Evolutionary conservation across 352 stramenopile species (phyloP).

Genomic region (Thraustotheca clavata): DNA sequence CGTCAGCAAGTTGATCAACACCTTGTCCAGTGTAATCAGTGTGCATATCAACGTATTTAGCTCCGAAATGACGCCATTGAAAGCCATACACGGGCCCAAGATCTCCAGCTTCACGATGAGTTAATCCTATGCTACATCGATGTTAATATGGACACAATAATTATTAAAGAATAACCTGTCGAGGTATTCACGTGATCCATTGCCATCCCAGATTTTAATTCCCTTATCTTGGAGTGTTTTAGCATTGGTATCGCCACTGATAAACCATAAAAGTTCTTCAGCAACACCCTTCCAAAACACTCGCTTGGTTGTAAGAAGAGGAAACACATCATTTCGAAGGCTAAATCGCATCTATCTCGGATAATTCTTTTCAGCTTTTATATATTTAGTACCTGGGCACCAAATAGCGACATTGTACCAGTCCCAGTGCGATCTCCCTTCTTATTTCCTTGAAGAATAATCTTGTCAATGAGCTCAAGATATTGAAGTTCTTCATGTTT

Average conservation of each 20-base stretch:
- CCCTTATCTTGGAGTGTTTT: conserved; percentile 95
- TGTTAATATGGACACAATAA: neutral
- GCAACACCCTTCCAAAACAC: conserved; percentile 99
- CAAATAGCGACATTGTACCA: conserved; percentile 98
- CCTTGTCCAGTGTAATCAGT: conserved; percentile 96
- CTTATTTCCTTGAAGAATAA: conserved; percentile 89
- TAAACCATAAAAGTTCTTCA: conserved; percentile 99
- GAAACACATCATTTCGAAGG: conserved; percentile 91
- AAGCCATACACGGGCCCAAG: conserved; percentile 96
- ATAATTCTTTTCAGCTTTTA: conserved; percentile 26
- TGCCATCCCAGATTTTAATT: conserved; percentile 99
- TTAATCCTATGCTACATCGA: conserved; percentile 69
- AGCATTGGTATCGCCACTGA: conserved; percentile 95
- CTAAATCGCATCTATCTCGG: conserved; percentile 89
- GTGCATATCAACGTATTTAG: conserved; percentile 97
- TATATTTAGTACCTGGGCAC: conserved; percentile 93
- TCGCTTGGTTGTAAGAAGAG: conserved; percentile 98
- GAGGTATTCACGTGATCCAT: conserved; percentile 94
- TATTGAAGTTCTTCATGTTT: conserved; percentile 67
- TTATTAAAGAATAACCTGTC: conserved; percentile 32
- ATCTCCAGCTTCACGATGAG: conserved; percentile 94
- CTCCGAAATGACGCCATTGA: conserved; percentile 99
- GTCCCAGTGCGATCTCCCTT: conserved; percentile 97
- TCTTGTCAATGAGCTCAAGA: conserved; percentile 93
- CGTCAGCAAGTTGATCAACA: conserved; percentile 97